Conservation (phyloP, 2,329 filamentous ascomycete species). For the Alternaria sp. region DNA sequence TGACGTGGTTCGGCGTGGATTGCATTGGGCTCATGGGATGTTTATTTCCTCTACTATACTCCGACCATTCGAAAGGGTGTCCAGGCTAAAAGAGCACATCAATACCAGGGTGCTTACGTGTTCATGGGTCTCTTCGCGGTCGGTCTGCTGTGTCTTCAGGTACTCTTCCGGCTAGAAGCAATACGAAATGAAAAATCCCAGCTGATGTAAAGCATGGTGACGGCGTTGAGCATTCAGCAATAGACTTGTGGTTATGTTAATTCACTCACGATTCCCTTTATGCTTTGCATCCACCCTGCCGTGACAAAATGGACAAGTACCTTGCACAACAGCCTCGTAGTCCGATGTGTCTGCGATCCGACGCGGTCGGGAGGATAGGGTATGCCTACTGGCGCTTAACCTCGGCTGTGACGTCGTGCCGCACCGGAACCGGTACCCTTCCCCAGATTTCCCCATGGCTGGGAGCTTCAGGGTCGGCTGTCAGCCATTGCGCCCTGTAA, state of each 20-base stretch:
- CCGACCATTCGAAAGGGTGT: slow-evolving; percentile 46
- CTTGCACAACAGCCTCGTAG: background rate
- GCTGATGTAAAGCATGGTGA: slow-evolving; percentile 45
- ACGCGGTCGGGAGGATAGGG: slow-evolving; percentile 11
- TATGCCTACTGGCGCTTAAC: slow-evolving; percentile 29
- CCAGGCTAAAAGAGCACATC: slow-evolving; percentile 50
- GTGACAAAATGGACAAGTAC: background rate
- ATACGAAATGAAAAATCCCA: slow-evolving; percentile 48
- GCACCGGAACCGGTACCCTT: slow-evolving; percentile 18
- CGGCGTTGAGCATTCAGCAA: slow-evolving; percentile 36
- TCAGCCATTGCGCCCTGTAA: background rate
- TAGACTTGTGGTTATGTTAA: slow-evolving; percentile 23
- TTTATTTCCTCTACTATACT: slow-evolving; percentile 48
- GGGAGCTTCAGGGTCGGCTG: slow-evolving; percentile 1
- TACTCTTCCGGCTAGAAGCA: slow-evolving; percentile 49
- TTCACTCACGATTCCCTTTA: slow-evolving; percentile 26
- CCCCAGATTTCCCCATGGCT: slow-evolving; percentile 24
- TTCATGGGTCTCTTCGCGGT: slow-evolving; percentile 50
- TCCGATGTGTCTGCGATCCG: background rate
- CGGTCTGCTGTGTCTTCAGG: slow-evolving; percentile 45
- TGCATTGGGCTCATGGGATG: slow-evolving; percentile 49
- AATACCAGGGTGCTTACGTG: slow-evolving; percentile 45
- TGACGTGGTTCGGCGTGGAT: slow-evolving; percentile 45
- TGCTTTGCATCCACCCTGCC: background rate
- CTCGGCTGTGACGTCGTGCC: slow-evolving; percentile 37